Conservation (phyloP, 768 basidiomycete species). For the Hemileccinum rubropunctum region DNA sequence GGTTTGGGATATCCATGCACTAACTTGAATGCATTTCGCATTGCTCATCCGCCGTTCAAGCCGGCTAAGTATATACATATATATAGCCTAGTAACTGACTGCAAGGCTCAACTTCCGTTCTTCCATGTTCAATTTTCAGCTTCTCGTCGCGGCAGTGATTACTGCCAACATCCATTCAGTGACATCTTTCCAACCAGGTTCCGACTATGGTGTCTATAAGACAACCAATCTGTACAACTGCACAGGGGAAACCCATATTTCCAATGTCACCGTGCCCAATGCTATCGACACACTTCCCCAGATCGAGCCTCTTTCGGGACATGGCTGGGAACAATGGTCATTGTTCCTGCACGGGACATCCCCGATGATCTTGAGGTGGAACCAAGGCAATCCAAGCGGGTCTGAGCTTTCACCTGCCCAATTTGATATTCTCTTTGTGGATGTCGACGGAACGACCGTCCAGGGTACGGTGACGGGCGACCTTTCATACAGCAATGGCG, state of each 20-base stretch:
- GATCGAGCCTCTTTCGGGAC: not conserved
- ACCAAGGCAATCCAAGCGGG: constrained; percentile 7
- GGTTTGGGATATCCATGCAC: too few species aligned
- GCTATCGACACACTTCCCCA: constrained; percentile 18
- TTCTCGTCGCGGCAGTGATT: not conserved
- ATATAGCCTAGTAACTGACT: too few species aligned
- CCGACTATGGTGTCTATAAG: constrained; percentile 7
- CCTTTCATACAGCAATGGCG: constrained; percentile 1
- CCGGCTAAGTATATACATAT: not conserved
- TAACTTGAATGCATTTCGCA: too few species aligned
- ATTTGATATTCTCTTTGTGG: constrained; percentile 8
- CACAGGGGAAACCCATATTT: constrained; percentile 5
- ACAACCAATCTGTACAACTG: constrained; percentile 15
- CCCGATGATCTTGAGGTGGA: constrained; percentile 14
- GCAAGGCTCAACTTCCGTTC: not conserved
- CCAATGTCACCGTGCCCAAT: constrained; percentile 14
- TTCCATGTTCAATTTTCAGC: too few species aligned
- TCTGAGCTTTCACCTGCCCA: not conserved
- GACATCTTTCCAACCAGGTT: constrained; percentile 6
- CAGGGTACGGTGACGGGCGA: not conserved
- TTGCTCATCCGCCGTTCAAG: too few species aligned
- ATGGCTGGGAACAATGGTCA: constrained; percentile 17
- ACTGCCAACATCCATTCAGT: not conserved
- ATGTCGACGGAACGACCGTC: constrained; percentile 9
- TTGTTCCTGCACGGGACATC: constrained; percentile 11